Evolutionary conservation across 176 grass and related monocot species (phyloP), one percentile per base, ranked within the genome.

Genomic region (Dactylis glomerata): DNA sequence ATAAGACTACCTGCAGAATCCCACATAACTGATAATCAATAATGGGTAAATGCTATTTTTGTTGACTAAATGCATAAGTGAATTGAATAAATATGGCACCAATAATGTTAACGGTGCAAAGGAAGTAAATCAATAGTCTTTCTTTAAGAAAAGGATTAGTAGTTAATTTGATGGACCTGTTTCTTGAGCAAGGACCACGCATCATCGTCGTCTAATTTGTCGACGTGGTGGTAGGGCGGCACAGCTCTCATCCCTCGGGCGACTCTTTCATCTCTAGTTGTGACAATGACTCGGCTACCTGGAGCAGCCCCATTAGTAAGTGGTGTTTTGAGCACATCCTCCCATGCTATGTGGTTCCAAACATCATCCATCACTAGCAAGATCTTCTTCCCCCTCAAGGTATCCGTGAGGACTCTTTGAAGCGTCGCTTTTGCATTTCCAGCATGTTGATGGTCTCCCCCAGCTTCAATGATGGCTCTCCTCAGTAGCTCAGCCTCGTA

Each of bases 341-440:
- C 64, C 64, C 64, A 68, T 68, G 32, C 64, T 68, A 37, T 37
- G 10, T 68, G 3, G 32, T 37, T 68, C 64, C 64, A 68, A 68
- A 68, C 64, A 38, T 68, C 64, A 38, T 68, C 64, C 64, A 68
- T 68, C 64, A 68, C 64, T 68, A 68, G 64, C 33, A 68, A 68
- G 33, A 68, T 22, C 64, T 68, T 68, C 33, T 38, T 68, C 64
- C 64, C 32, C 37, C 4, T 67, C 32, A 67, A 67, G 64, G 64
- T 67, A 37, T 68, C 64, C 64, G 37, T 68, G 64, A 68, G 64
- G 33, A 68, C 64, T 38, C 33, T 32, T 68, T 68, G 64, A 38
- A 68, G 33, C 3, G 33, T 68, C 19, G 64, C 64, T 36, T 68
- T 68, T 68, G 64, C 33, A 22, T 68, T 68, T 68, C 64, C 64